Conservation (phyloP, 202 grass and related monocot species). For the Carex sylvatica region DNA sequence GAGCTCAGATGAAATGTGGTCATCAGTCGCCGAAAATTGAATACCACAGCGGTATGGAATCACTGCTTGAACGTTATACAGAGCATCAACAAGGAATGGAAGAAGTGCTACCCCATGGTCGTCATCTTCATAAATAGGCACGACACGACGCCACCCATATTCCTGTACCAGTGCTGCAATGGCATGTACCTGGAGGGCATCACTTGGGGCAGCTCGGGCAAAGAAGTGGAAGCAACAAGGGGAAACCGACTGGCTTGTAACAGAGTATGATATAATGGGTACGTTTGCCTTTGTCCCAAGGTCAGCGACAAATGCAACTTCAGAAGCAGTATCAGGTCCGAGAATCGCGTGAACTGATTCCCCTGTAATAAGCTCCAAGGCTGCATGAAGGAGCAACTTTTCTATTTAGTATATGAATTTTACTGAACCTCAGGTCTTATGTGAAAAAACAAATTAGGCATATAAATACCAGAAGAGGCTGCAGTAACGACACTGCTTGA, state of each 20-base stretch:
- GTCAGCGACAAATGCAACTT: conserved; percentile 32
- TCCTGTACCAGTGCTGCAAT: conserved; percentile 39
- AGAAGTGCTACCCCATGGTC: conserved; percentile 41
- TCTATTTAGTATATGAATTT: neutral
- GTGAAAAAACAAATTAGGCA: no score
- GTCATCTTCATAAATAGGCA: conserved; percentile 38
- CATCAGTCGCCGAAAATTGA: conserved; percentile 22
- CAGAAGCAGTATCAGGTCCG: conserved; percentile 42
- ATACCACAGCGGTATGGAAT: conserved; percentile 42
- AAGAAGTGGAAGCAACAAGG: conserved; percentile 37
- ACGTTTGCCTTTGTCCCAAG: conserved; percentile 34
- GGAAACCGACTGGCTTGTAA: conserved; percentile 36
- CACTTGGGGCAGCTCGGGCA: conserved; percentile 38
- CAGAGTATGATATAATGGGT: conserved; percentile 50
- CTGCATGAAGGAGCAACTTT: conserved; percentile 14
- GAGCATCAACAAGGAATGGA: conserved; percentile 38
- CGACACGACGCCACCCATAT: conserved; percentile 47
- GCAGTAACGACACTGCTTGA: conserved; percentile 12
- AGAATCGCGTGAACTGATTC: conserved; percentile 43
- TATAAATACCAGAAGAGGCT: conserved; percentile 10
- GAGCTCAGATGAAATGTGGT: conserved; percentile 38
- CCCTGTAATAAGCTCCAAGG: conserved; percentile 39
- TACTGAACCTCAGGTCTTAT: neutral
- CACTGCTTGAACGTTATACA: conserved; percentile 7
- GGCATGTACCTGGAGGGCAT: conserved; percentile 34